phyloP scores from a whole-genome alignment of 108 stramenopile species.

The Pseudonitzschia delicatissima region DNA sequence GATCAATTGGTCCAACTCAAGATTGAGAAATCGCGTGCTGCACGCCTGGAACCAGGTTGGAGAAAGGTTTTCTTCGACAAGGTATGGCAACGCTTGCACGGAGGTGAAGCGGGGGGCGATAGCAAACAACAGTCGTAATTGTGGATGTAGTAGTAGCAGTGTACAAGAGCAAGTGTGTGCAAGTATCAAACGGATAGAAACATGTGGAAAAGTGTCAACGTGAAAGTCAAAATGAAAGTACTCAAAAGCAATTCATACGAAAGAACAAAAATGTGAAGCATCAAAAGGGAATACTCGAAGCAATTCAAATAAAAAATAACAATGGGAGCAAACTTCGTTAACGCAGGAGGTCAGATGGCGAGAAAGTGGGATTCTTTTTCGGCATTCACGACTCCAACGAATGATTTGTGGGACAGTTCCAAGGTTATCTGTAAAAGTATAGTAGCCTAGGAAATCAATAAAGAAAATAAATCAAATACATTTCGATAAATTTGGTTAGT shows the following conservation, averaged over 20 bases:
- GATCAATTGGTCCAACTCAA: conserved; percentile 47
- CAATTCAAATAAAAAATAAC: not conserved
- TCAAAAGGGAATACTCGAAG: not conserved
- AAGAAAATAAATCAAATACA: no score
- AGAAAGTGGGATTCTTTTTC: not conserved
- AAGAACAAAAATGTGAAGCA: no score
- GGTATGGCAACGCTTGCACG: conserved; percentile 59
- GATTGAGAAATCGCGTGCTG: conserved; percentile 43
- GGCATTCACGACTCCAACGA: not conserved
- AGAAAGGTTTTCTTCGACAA: conserved; percentile 63
- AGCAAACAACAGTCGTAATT: not conserved
- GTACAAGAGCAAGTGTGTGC: not conserved
- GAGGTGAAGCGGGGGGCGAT: not conserved
- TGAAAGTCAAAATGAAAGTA: no score
- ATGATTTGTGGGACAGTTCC: no score
- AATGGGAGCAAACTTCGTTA: not conserved
- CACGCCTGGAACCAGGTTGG: conserved; percentile 59
- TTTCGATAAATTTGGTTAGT: no score
- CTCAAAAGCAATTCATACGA: no score
- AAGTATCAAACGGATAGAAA: not conserved
- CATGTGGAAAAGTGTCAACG: not conserved
- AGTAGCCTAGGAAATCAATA: no score
- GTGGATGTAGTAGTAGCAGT: not conserved
- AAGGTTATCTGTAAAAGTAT: no score
- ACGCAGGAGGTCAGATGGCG: not conserved